A percentile compares a stretch with the other conserved stretches of the same genome.
Evolutionary conservation across 73 alveolate species (phyloP).

Genomic region (Paramecium caudatum): DNA sequence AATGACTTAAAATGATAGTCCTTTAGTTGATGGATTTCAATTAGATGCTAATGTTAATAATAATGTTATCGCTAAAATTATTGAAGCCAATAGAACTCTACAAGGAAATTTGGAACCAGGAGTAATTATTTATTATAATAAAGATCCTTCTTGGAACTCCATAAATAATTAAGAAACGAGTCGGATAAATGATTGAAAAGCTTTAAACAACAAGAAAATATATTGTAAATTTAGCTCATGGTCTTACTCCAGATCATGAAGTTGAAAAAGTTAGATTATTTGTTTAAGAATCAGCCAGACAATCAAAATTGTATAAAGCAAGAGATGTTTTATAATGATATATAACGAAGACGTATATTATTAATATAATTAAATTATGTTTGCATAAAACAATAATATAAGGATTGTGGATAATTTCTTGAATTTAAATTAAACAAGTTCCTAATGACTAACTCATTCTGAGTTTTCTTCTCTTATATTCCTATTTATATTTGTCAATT

Average conservation of each 20-base stretch:
- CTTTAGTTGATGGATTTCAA: conserved; percentile 64
- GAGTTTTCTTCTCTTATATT: too few species aligned
- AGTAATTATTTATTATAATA: background rate
- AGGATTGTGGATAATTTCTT: too few species aligned
- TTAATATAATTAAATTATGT: too few species aligned
- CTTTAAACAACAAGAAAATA: conserved; percentile 76
- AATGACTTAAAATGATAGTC: background rate
- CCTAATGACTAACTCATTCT: too few species aligned
- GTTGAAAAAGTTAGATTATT: conserved; percentile 76
- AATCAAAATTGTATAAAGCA: conserved; percentile 49
- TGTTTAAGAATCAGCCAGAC: conserved; percentile 73
- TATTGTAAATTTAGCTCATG: conserved; percentile 84
- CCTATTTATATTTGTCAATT: too few species aligned
- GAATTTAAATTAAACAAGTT: too few species aligned
- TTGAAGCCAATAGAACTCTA: conserved; percentile 76
- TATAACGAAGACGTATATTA: too few species aligned
- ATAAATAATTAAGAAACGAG: conserved; percentile 75
- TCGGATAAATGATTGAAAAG: conserved; percentile 72
- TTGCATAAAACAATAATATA: too few species aligned
- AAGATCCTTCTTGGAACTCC: conserved; percentile 75
- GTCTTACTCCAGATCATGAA: conserved; percentile 83
- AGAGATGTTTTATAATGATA: conserved; percentile 19
- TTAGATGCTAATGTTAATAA: conserved; percentile 79
- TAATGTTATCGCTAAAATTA: conserved; percentile 74
- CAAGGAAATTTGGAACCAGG: conserved; percentile 88